Percentiles rank a stretch among this genome's conserved stretches.
phyloP scores from a whole-genome alignment of 495 filamentous ascomycete genomes.

The Chlorociboria aeruginascens region DNA sequence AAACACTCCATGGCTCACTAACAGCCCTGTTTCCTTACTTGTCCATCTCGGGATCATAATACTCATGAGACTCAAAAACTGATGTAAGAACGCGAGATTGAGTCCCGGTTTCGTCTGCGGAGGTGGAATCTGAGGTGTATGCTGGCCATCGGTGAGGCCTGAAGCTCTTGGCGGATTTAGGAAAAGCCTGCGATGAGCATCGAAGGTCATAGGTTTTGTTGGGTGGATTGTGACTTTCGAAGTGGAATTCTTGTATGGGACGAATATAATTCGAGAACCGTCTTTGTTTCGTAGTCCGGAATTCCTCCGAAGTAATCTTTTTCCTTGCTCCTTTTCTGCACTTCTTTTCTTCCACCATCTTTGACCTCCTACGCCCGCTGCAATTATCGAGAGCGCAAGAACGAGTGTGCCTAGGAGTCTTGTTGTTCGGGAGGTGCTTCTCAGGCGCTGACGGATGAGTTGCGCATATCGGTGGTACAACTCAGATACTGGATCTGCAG shows the following conservation, averaged over 20 bases:
- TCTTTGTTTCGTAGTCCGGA: slow-evolving; percentile 88
- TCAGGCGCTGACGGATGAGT: slow-evolving; percentile 46
- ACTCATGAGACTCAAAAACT: slow-evolving; percentile 86
- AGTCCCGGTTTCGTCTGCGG: slow-evolving; percentile 85
- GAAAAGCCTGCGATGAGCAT: slow-evolving; percentile 89
- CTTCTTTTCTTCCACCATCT: slow-evolving; percentile 57
- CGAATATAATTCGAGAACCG: slow-evolving; percentile 86
- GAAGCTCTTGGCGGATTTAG: slow-evolving; percentile 77
- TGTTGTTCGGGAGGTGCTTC: slow-evolving; percentile 50
- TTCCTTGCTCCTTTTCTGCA: slow-evolving; percentile 68
- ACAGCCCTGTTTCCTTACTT: slow-evolving; percentile 84
- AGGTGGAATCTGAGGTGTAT: slow-evolving; percentile 58
- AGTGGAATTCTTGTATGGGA: slow-evolving; percentile 77
- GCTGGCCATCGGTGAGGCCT: slow-evolving; percentile 52
- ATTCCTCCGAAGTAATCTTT: slow-evolving; percentile 73
- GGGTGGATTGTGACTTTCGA: slow-evolving; percentile 84
- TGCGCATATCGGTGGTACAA: slow-evolving; percentile 56
- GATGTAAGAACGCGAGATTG: slow-evolving; percentile 96
- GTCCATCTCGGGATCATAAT: slow-evolving; percentile 96
- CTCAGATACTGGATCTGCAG: slow-evolving; percentile 54
- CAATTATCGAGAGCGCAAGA: slow-evolving; percentile 63
- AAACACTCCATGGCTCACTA: slow-evolving; percentile 79
- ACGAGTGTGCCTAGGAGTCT: slow-evolving; percentile 63
- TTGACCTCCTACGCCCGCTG: slow-evolving; percentile 60
- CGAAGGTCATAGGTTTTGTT: slow-evolving; percentile 91